Conservation (phyloP, 148 eudicot genomes). For the Arctostaphylos glauca region DNA sequence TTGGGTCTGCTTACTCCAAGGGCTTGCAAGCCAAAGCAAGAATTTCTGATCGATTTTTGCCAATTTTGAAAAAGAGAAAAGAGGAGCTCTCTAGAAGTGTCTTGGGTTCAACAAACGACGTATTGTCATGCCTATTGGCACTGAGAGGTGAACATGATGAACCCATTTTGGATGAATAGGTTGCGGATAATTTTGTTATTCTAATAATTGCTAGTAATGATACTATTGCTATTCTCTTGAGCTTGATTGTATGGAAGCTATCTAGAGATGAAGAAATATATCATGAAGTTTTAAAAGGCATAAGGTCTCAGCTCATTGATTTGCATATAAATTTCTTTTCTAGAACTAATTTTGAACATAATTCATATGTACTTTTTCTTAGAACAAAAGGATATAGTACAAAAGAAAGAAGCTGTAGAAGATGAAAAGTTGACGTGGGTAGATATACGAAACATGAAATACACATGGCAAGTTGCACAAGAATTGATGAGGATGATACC, state of each 20-base stretch:
- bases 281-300: conserved; percentile 8
- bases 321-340: neutral
- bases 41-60: conserved; percentile 7
- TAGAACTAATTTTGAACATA: neutral
- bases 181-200: neutral
- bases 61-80: conserved; percentile 12
- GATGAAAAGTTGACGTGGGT: conserved; percentile 11
- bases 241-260: neutral
- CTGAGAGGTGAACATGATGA: conserved; percentile 13
- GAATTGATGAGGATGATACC: conserved; percentile 15
- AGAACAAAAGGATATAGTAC: neutral
- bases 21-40: conserved; percentile 15
- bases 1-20: neutral
- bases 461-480: conserved; percentile 23
- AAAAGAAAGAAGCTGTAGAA: neutral
- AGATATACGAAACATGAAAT: conserved; percentile 18
- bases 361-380: neutral
- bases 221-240: neutral
- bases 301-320: neutral
- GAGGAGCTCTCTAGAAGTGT: conserved; percentile 7
- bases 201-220: conserved; percentile 8
- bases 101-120: conserved; percentile 5
- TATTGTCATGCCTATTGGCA: neutral
- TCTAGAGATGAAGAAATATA: neutral
- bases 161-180: conserved; percentile 9